Percentiles rank a stretch among this genome's conserved stretches.
Conservation (phyloP, 2,329 filamentous ascomycete species). For the Stemphylium vesicarium region DNA sequence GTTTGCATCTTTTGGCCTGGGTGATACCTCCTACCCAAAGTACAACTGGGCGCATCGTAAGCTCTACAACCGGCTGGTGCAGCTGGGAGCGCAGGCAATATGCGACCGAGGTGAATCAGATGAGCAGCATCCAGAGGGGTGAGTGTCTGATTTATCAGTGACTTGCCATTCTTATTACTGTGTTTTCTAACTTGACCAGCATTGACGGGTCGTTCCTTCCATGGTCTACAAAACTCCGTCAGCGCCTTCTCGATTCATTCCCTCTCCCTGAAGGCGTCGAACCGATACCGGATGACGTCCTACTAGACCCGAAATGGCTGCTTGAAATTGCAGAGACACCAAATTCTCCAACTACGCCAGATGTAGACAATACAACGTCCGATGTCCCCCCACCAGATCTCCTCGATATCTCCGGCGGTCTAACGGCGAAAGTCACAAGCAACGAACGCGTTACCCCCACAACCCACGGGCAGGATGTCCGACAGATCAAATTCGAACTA, state of each 20-base stretch:
- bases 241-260: conserved; percentile 68
- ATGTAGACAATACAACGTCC: conserved; percentile 7
- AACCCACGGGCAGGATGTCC: conserved; percentile 92
- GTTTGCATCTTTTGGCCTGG: conserved; percentile 89
- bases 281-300: conserved; percentile 75
- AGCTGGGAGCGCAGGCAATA: conserved; percentile 80
- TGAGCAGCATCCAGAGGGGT: conserved; percentile 93
- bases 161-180: not conserved
- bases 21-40: conserved; percentile 94
- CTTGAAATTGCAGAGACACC: conserved; percentile 51
- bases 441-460: conserved; percentile 77
- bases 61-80: conserved; percentile 79
- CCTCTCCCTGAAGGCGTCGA: conserved; percentile 71
- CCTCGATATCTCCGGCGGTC: conserved; percentile 65
- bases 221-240: conserved; percentile 74
- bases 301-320: conserved; percentile 77
- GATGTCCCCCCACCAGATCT: conserved; percentile 51
- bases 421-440: conserved; percentile 64
- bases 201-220: conserved; percentile 81
- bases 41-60: conserved; percentile 95
- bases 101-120: conserved; percentile 86
- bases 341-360: not conserved
- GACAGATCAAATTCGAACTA: conserved; percentile 70
- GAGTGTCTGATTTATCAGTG: conserved; percentile 48
- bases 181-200: conserved; percentile 52